Evolutionary conservation across 345 rosid genomes (phyloP).

Genomic region (Durio zibethinus): DNA sequence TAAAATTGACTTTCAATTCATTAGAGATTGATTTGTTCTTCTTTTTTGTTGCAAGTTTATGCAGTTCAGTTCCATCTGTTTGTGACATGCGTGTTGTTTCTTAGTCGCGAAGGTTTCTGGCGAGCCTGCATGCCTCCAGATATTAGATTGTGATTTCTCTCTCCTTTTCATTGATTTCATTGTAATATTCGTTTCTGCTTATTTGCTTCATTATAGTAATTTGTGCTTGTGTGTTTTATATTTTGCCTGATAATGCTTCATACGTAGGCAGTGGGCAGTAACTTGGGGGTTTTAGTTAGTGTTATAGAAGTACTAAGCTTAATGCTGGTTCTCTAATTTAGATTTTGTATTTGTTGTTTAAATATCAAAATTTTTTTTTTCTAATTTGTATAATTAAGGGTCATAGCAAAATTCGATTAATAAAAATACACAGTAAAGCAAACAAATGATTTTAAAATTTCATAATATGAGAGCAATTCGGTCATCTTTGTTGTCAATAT

Average conservation of each 20-base stretch:
- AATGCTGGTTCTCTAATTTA: neutral
- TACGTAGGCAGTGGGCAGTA: neutral
- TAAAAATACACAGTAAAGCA: neutral
- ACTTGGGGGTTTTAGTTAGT: neutral
- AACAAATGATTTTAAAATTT: neutral
- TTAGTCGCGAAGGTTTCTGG: constrained; percentile 94
- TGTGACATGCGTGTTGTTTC: constrained; percentile 82
- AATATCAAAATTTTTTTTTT: neutral
- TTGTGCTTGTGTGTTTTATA: neutral
- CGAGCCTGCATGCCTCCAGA: constrained; percentile 89
- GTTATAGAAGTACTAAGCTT: neutral
- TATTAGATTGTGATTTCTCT: constrained; percentile 45
- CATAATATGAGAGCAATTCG: neutral
- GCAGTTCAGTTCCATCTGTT: constrained; percentile 92
- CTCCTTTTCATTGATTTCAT: neutral
- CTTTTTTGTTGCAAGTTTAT: constrained; percentile 50
- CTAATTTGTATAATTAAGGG: neutral
- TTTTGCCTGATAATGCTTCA: neutral
- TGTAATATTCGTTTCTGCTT: neutral
- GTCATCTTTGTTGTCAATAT: neutral
- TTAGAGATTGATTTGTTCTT: neutral
- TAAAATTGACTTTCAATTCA: neutral
- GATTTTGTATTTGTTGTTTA: neutral
- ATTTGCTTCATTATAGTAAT: neutral
- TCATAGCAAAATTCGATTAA: neutral